Evolutionary conservation across 2,329 filamentous ascomycete species (phyloP).

Genomic region (Aspergillus pseudoterreus): DNA sequence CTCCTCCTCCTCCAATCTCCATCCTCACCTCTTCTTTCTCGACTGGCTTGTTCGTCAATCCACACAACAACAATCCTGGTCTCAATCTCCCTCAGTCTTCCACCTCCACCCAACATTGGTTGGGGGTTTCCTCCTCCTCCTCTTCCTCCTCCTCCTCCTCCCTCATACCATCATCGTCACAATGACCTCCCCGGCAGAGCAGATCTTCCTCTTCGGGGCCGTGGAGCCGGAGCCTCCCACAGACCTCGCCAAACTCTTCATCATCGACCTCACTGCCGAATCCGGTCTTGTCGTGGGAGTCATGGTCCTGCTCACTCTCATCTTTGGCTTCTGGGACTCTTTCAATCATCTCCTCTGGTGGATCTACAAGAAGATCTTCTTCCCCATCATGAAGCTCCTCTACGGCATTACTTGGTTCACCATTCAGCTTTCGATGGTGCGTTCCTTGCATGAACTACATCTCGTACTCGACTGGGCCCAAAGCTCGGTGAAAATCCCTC

Average conservation of each 20-base stretch:
- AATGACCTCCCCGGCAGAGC: conserved; percentile 15
- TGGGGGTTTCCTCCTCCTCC: neutral
- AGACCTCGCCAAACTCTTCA: conserved; percentile 1
- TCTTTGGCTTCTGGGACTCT: conserved; percentile 3
- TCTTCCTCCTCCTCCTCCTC: neutral
- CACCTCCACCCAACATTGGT: too few relatives aligned
- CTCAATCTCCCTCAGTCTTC: neutral
- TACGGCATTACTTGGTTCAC: neutral
- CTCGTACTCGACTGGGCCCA: neutral
- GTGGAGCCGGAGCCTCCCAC: conserved; percentile 3
- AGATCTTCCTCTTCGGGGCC: conserved; percentile 13
- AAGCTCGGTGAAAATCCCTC: neutral
- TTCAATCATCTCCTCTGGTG: conserved; percentile 1
- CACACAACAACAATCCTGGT: neutral
- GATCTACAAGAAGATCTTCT: conserved; percentile 1
- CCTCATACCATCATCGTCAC: neutral
- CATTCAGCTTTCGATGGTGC: conserved; percentile 4
- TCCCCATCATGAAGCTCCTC: neutral
- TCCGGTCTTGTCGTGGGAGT: conserved; percentile 8
- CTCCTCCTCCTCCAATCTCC: neutral
- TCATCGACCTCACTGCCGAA: conserved; percentile 9
- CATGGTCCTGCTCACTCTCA: conserved; percentile 4
- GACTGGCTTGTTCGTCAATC: neutral
- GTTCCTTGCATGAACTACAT: conserved; percentile 1
- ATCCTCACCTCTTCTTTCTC: neutral